phyloP scores from a whole-genome alignment of 2,329 filamentous ascomycete genomes.

The Cladophialophora carrionii region DNA sequence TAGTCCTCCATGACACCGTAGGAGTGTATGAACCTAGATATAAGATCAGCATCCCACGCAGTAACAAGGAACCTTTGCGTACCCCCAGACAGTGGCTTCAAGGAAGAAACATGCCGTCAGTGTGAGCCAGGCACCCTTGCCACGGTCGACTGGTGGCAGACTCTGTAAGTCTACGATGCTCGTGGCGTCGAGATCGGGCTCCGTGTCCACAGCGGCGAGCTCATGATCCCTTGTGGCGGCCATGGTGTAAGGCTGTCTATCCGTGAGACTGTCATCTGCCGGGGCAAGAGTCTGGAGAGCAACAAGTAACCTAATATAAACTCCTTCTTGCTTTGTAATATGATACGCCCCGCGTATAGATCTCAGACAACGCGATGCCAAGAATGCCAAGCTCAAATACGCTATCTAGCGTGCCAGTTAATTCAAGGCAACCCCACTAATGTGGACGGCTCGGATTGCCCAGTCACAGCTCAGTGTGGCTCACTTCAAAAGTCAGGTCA shows the following conservation, averaged over 20 bases:
- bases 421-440: too few species aligned
- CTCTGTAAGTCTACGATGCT: background rate
- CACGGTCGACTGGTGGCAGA: background rate
- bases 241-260: background rate
- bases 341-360: background rate
- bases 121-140: background rate
- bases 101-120: background rate
- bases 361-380: too few species aligned
- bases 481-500: too few species aligned
- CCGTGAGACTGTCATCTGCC: background rate
- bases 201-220: background rate
- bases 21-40: background rate
- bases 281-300: background rate
- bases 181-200: background rate
- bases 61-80: background rate
- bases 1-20: background rate
- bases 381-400: too few species aligned
- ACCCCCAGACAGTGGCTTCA: background rate
- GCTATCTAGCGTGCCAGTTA: too few species aligned
- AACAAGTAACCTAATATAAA: background rate
- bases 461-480: too few species aligned
- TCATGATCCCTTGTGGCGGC: background rate
- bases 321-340: background rate
- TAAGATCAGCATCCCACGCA: background rate
- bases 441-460: too few species aligned